Base-by-base conservation (phyloP, 2,329 filamentous ascomycete genomes). In the Fusarium sp. region DNA sequence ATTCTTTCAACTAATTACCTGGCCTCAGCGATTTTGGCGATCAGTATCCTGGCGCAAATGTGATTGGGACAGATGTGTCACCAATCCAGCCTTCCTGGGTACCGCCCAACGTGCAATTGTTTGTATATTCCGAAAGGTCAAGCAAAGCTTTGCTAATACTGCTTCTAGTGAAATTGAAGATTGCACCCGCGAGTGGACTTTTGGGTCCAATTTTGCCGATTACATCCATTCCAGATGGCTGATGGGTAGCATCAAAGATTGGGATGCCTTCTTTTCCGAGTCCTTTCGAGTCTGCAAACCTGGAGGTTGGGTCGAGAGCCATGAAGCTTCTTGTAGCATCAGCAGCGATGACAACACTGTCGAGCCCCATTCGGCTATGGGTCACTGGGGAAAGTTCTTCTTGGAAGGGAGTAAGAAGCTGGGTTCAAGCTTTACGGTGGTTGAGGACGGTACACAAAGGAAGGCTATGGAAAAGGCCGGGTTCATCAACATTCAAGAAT, bases 161-260 rank as follows among this genome's bases (percentile, higher is more conserved):
- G 0, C 2, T 1, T 19, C 19, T 1, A 68, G 66, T 8, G 65
- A 53, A 3, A 69, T 69, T 0, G 66, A 77, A 75, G 49, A 76
- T 69, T 63, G 71, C 44, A 63, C 70, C 58, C 51, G 65, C 48
- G 37, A 70, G 8, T 75, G 71, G 73, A 74, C 70, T 2, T 75
- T 70, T 14, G 53, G 35, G 10, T 55, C 52, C 1, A 25, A 53
- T 42, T 72, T 77, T 41, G 84, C 86, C 60, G 85, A 89, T 71
- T 85, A 82, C 57, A 82, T 89, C 53, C 87, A 89, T 68, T 81
- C 82, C 3, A 80, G 83, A 43, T 78, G 83, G 67, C 73, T 88
- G 49, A 74, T 81, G 6, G 86, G 86, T 25, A 80, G 80, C 50
- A 80, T 88, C 39, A 71, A 75, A 8, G 83, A 87, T 61, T 88